Percentiles rank a stretch among this genome's conserved stretches.
Evolutionary conservation across 352 stramenopile species (phyloP).

Genomic region (Phytophthora pluvialis): DNA sequence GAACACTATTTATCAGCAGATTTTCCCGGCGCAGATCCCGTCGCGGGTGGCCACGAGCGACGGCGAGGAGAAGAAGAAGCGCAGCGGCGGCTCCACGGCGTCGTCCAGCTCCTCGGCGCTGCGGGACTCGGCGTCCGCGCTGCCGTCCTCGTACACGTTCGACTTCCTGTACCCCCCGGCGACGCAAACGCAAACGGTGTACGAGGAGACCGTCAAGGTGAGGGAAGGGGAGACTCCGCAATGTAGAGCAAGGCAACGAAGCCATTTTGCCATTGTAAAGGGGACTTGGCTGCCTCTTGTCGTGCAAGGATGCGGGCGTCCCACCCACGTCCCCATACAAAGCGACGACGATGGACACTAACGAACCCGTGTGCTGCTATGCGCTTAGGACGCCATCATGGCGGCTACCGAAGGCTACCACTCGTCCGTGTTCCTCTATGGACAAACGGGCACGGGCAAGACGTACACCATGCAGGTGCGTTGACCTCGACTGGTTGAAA

Average conservation of each 20-base stretch:
- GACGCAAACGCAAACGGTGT: constrained; percentile 76
- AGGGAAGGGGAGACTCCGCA: not conserved
- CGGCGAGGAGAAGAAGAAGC: constrained; percentile 39
- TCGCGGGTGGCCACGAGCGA: constrained; percentile 32
- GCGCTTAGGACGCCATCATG: constrained; percentile 64
- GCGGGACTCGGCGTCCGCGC: constrained; percentile 34
- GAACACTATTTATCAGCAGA: constrained; percentile 91
- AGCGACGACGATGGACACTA: constrained; percentile 8
- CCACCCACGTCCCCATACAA: constrained; percentile 22
- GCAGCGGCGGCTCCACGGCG: constrained; percentile 38
- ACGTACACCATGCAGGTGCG: constrained; percentile 83
- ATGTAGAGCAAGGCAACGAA: not conserved
- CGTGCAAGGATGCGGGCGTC: constrained; percentile 35
- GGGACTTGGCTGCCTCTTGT: constrained; percentile 22
- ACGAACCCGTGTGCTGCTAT: not conserved
- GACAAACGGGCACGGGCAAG: constrained; percentile 91
- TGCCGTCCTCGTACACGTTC: constrained; percentile 84
- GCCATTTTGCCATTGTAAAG: not conserved
- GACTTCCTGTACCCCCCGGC: constrained; percentile 87
- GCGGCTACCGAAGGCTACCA: constrained; percentile 82
- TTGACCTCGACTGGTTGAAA: not conserved
- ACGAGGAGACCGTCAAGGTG: constrained; percentile 83
- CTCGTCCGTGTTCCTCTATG: constrained; percentile 92
- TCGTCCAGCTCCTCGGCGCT: constrained; percentile 45
- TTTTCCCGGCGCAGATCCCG: constrained; percentile 73